These are phyloP conservation scores for Zygoascus ofunaensis DNA, from an alignment of 805 yeast species.

Conservation along the genomic window DNA sequence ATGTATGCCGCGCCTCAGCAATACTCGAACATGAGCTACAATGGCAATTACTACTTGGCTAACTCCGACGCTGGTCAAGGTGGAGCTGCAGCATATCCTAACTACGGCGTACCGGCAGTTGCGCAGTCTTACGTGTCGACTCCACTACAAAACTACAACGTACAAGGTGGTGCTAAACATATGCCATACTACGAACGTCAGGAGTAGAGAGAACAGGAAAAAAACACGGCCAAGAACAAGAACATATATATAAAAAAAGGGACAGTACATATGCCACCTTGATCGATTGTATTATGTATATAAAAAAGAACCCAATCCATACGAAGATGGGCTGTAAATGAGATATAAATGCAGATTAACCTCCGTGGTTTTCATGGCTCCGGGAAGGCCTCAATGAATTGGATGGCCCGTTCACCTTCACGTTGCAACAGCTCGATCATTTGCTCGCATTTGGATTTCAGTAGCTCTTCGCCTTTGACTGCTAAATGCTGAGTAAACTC, in stretches of 20 bases:
- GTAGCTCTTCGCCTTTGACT: conserved; percentile 40
- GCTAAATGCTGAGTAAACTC: conserved; percentile 61
- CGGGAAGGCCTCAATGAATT: conserved; percentile 21
- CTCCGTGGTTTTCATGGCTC: too few relatives aligned
- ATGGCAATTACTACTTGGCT: neutral
- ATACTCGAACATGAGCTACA: neutral
- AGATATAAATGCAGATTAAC: too few relatives aligned
- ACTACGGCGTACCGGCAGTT: neutral
- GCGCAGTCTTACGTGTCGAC: neutral
- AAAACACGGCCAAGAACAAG: too few relatives aligned
- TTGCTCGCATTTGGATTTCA: conserved; percentile 38
- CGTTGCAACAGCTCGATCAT: conserved; percentile 41
- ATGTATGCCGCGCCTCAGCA: neutral
- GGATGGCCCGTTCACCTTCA: conserved; percentile 45
- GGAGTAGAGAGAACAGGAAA: neutral
- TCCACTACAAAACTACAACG: neutral
- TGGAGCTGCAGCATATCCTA: neutral
- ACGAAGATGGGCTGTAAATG: too few relatives aligned
- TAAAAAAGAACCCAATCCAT: too few relatives aligned
- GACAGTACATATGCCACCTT: neutral
- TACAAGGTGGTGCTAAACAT: neutral
- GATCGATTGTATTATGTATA: too few relatives aligned
- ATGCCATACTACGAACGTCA: neutral
- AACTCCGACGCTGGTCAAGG: neutral
- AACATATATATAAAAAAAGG: too few relatives aligned